These are phyloP conservation scores for Salvia rosmarinus DNA, from an alignment of 257 asterid genomes.

Conservation along the genomic window DNA sequence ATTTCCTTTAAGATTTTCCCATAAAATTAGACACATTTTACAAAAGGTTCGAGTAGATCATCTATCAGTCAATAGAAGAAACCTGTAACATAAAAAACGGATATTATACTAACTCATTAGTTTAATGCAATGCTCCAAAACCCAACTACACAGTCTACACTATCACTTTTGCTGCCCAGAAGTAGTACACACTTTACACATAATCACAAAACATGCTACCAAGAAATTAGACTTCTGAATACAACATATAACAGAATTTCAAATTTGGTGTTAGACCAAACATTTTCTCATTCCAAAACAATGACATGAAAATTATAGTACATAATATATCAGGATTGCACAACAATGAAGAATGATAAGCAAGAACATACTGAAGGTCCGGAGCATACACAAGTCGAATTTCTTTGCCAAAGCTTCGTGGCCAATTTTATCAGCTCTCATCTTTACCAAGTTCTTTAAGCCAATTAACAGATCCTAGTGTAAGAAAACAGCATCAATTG, in stretches of 20 bases:
- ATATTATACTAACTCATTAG: neutral
- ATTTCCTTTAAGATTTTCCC: too few species aligned
- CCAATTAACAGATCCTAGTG: conserved; percentile 62
- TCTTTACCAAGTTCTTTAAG: conserved; percentile 57
- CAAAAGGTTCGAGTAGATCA: neutral
- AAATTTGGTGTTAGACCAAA: neutral
- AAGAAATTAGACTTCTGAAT: conserved; percentile 9
- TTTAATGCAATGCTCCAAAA: conserved; percentile 1
- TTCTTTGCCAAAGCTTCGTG: conserved; percentile 51
- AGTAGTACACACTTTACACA: neutral
- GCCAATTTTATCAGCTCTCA: conserved; percentile 66
- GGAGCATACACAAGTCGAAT: conserved; percentile 62
- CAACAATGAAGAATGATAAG: neutral
- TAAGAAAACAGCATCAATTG: conserved; percentile 10
- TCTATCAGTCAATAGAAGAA: neutral
- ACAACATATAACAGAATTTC: neutral
- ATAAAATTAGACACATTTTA: neutral
- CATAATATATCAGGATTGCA: neutral
- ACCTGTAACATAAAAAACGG: neutral
- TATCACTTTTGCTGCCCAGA: neutral
- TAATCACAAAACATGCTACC: neutral
- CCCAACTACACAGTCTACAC: neutral
- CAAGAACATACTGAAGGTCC: conserved; percentile 55
- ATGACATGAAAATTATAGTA: neutral
- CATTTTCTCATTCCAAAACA: neutral